A percentile compares a stretch with the other conserved stretches of the same genome.
These are phyloP conservation scores for Ceratobasidium sp. DNA, from an alignment of 1,284 basidiomycete species.

Conservation along the genomic window DNA sequence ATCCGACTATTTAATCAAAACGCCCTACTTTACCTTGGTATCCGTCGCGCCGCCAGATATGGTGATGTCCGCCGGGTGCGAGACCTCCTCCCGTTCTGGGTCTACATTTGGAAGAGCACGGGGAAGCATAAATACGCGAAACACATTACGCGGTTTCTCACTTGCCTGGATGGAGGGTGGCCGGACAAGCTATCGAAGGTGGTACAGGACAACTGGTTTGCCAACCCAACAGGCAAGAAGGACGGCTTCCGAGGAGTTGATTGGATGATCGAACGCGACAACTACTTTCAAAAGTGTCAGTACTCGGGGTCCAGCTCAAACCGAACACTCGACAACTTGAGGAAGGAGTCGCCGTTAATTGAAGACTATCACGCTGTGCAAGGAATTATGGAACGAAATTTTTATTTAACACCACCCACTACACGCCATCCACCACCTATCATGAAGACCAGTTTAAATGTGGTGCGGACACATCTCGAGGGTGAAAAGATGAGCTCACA, in stretches of 20 bases:
- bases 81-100: conserved; percentile 56
- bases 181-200: conserved; percentile 43
- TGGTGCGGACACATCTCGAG: neutral
- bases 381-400: conserved; percentile 8
- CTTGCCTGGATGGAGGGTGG: conserved; percentile 16
- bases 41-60: conserved; percentile 56
- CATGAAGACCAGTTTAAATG: neutral
- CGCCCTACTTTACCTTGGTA: conserved; percentile 58
- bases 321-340: neutral
- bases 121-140: conserved; percentile 60
- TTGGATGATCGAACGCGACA: conserved; percentile 57
- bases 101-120: conserved; percentile 54
- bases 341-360: conserved; percentile 20
- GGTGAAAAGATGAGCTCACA: conserved; percentile 21
- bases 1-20: conserved; percentile 54
- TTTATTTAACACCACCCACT: neutral
- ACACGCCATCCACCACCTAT: conserved; percentile 11
- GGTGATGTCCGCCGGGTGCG: conserved; percentile 61
- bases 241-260: conserved; percentile 55
- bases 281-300: conserved; percentile 53
- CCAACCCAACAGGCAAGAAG: conserved; percentile 55
- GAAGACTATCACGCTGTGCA: neutral
- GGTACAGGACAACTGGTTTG: conserved; percentile 52
- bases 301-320: conserved; percentile 7
- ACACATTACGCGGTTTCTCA: conserved; percentile 50